Evolutionary conservation across 1,139 yeast species (phyloP).

Genomic region (Meyerozyma elateridarum): DNA sequence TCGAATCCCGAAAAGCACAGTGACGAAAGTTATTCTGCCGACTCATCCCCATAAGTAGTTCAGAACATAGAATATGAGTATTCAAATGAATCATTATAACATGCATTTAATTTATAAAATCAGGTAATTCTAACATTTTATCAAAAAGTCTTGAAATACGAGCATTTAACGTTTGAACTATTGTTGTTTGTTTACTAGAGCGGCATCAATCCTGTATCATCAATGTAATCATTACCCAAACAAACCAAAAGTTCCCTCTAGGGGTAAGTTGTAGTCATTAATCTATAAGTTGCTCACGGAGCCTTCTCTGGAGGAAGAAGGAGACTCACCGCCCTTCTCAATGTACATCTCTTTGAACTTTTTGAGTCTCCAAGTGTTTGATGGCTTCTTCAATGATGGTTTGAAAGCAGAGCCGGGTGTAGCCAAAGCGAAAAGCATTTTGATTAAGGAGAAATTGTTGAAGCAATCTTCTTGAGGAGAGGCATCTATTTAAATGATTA

Average conservation of each 20-base stretch:
- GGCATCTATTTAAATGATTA: too few species aligned
- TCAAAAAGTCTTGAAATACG: too few species aligned
- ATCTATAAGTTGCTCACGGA: conserved; percentile 2
- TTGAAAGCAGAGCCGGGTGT: conserved; percentile 40
- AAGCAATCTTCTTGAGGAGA: too few species aligned
- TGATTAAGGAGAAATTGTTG: too few species aligned
- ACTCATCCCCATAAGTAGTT: conserved; percentile 15
- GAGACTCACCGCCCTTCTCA: conserved; percentile 14
- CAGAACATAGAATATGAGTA: too few species aligned
- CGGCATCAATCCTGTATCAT: too few species aligned
- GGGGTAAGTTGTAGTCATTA: too few species aligned
- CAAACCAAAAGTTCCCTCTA: too few species aligned
- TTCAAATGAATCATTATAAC: too few species aligned
- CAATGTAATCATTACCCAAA: too few species aligned
- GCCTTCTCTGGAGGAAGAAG: conserved; percentile 11
- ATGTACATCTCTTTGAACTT: conserved; percentile 28
- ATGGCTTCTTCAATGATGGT: conserved; percentile 32
- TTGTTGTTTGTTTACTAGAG: too few species aligned
- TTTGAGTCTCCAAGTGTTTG: conserved; percentile 34
- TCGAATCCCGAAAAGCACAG: conserved; percentile 25
- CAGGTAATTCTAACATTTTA: conserved; percentile 5
- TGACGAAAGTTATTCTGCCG: conserved; percentile 27
- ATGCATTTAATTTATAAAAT: conserved; percentile 7
- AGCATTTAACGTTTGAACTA: too few species aligned
- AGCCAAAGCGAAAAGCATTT: conserved; percentile 34